Conservation (phyloP, 805 yeast species). For the Starmerella davenportii region DNA sequence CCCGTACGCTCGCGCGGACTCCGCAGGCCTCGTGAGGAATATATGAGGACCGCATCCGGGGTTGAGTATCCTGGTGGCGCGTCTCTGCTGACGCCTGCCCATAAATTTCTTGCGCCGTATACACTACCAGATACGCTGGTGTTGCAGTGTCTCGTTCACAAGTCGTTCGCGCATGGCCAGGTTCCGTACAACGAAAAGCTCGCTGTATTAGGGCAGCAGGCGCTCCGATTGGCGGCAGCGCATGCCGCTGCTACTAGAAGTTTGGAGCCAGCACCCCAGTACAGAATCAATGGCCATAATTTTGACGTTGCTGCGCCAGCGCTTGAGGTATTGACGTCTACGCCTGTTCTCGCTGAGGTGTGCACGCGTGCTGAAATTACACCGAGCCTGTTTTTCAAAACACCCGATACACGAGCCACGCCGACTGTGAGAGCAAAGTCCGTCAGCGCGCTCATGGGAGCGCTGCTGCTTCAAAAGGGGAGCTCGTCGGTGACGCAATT, state of each 20-base stretch:
- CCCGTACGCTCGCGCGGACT: too few species aligned
- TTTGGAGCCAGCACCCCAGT: not conserved
- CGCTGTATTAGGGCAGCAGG: conserved; percentile 37
- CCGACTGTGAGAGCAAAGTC: conserved; percentile 34
- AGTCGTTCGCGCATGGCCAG: conserved; percentile 81
- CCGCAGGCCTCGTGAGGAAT: too few species aligned
- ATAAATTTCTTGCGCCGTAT: conserved; percentile 34
- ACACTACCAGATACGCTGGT: conserved; percentile 41
- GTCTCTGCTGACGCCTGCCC: conserved; percentile 33
- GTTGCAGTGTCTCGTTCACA: conserved; percentile 76
- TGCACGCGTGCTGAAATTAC: conserved; percentile 19
- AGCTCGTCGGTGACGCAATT: conserved; percentile 38
- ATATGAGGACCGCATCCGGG: conserved; percentile 31
- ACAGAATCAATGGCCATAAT: conserved; percentile 17
- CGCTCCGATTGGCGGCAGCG: conserved; percentile 18
- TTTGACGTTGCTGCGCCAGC: conserved; percentile 19
- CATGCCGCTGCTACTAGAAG: conserved; percentile 10
- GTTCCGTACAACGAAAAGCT: conserved; percentile 81
- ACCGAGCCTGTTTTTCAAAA: conserved; percentile 19
- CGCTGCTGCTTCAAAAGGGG: conserved; percentile 46
- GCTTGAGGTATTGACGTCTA: conserved; percentile 18
- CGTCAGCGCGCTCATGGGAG: conserved; percentile 48
- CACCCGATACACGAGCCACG: conserved; percentile 18
- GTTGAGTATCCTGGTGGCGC: conserved; percentile 35
- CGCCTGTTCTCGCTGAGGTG: conserved; percentile 18